Conservation (phyloP, 208 protist species). For the Trypanosoma conorhini region DNA sequence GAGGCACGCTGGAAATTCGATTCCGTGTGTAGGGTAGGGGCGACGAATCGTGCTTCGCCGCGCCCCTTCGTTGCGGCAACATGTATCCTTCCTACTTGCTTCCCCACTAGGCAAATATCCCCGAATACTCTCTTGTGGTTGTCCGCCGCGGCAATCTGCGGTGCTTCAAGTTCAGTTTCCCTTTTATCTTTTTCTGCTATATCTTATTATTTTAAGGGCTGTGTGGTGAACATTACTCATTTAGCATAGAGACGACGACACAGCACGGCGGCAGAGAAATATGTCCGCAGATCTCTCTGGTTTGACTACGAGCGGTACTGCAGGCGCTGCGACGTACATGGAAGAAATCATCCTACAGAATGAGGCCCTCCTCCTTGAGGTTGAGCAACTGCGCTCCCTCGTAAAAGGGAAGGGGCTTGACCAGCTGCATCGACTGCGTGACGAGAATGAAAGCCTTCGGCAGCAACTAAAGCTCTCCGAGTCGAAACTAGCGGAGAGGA, state of each 20-base stretch:
- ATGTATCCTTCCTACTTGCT: background rate
- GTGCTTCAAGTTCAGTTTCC: background rate
- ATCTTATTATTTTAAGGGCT: background rate
- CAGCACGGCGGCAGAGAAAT: background rate
- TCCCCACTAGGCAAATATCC: background rate
- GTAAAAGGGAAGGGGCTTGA: slow-evolving; percentile 42
- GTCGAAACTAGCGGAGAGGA: slow-evolving; percentile 51
- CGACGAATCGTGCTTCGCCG: no score
- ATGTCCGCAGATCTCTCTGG: slow-evolving; percentile 34
- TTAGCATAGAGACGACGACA: background rate
- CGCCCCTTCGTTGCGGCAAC: background rate
- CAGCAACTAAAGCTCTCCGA: slow-evolving; percentile 34
- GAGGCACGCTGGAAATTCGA: background rate
- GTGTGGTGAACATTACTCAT: background rate
- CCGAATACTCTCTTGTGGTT: background rate
- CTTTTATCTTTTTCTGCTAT: background rate
- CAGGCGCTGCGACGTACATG: slow-evolving; percentile 22
- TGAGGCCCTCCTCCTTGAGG: slow-evolving; percentile 59
- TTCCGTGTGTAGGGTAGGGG: background rate
- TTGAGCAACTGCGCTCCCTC: slow-evolving; percentile 29
- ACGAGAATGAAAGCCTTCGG: slow-evolving; percentile 33
- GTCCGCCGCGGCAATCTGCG: background rate
- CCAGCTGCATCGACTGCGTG: slow-evolving; percentile 16
- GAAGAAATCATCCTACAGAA: slow-evolving; percentile 59
- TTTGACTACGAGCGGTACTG: slow-evolving; percentile 36